phyloP scores from a whole-genome alignment of 1,284 basidiomycete genomes.

The Ceratobasidium sp. region DNA sequence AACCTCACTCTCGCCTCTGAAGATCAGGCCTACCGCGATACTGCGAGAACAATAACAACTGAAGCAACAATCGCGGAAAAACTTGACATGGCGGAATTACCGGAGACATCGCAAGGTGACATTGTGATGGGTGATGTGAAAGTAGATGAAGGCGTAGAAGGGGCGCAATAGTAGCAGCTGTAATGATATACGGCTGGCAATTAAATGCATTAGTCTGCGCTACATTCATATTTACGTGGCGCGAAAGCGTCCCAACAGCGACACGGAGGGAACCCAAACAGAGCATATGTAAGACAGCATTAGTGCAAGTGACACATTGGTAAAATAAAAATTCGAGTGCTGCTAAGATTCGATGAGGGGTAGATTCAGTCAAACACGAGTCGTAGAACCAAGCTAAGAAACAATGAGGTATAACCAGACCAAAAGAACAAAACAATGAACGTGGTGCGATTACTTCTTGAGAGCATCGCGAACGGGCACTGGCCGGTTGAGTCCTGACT shows the following conservation, averaged over 20 bases:
- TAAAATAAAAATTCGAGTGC: slow-evolving; percentile 20
- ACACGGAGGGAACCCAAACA: slow-evolving; percentile 23
- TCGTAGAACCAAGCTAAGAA: slow-evolving; percentile 6
- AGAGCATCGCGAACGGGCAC: slow-evolving; percentile 30
- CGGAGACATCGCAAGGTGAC: slow-evolving; percentile 10
- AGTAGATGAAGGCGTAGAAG: slow-evolving; percentile 13
- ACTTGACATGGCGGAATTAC: not conserved
- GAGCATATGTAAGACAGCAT: slow-evolving; percentile 26
- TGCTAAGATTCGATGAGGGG: slow-evolving; percentile 2
- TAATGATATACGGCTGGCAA: not conserved
- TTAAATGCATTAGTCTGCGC: slow-evolving; percentile 31
- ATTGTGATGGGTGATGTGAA: slow-evolving; percentile 7
- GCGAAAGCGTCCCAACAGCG: slow-evolving; percentile 10
- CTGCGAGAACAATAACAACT: slow-evolving; percentile 5
- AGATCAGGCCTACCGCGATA: slow-evolving; percentile 69
- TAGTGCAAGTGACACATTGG: slow-evolving; percentile 24
- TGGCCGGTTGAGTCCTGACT: slow-evolving; percentile 33
- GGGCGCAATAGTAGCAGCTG: not conserved
- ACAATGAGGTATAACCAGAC: slow-evolving; percentile 9
- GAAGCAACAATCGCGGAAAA: not conserved
- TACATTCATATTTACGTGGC: slow-evolving; percentile 33
- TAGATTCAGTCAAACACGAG: slow-evolving; percentile 17
- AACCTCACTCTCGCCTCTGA: slow-evolving; percentile 83
- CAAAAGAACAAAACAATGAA: slow-evolving; percentile 13
- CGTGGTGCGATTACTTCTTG: slow-evolving; percentile 33